phyloP scores from a whole-genome alignment of 2,329 filamentous ascomycete species.

The Colletotrichum ledebouriae region DNA sequence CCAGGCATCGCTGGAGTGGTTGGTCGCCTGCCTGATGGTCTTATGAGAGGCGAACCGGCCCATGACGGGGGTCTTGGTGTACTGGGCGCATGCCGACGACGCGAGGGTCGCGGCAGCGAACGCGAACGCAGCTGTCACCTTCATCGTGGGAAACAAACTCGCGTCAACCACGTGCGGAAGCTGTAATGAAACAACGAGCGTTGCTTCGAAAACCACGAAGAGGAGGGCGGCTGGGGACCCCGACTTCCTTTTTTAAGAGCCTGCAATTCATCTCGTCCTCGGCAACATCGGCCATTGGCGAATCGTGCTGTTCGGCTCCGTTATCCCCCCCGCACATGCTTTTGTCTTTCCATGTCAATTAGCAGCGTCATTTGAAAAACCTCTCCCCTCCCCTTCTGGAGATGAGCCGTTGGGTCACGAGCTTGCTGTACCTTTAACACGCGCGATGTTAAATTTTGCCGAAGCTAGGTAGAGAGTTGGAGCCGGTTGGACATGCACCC shows the following conservation, averaged over 20 bases:
- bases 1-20: slow-evolving; percentile 27
- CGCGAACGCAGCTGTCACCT: slow-evolving; percentile 19
- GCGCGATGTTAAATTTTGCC: slow-evolving; percentile 20
- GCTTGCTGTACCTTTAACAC: neutral
- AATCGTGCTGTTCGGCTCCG: slow-evolving; percentile 34
- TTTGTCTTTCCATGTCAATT: neutral
- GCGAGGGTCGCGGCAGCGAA: slow-evolving; percentile 29
- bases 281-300: slow-evolving; percentile 13
- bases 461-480: slow-evolving; percentile 11
- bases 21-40: slow-evolving; percentile 26
- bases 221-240: neutral
- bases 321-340: slow-evolving; percentile 35
- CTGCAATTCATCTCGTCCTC: neutral
- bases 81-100: slow-evolving; percentile 37
- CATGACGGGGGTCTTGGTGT: slow-evolving; percentile 25
- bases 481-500: slow-evolving; percentile 2
- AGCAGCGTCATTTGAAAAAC: slow-evolving; percentile 27
- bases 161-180: slow-evolving; percentile 22
- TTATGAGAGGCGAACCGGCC: slow-evolving; percentile 17
- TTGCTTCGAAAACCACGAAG: slow-evolving; percentile 5
- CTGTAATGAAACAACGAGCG: slow-evolving; percentile 12
- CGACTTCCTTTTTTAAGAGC: slow-evolving; percentile 24
- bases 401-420: slow-evolving; percentile 15
- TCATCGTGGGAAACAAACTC: slow-evolving; percentile 26
- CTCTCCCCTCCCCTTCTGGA: neutral